Evolutionary conservation across 176 grass and related monocot species (phyloP).

Genomic region (Sorghum bicolor): Sorghum_bicolor_NCBIv3 NC_012871.2:10532001-10532500

Average conservation of each 20-base stretch:
- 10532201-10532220: background rate
- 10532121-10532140: background rate
- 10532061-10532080: background rate
- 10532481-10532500: background rate
- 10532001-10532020: background rate
- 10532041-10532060: too few species aligned
- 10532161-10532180: background rate
- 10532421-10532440: background rate
- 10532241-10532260: background rate
- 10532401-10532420: too few species aligned
- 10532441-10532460: background rate
- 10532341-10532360: background rate
- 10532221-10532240: background rate
- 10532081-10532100: background rate
- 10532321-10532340: too few species aligned
- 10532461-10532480: background rate
- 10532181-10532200: background rate
- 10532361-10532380: background rate
- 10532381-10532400: background rate
- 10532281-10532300: background rate
- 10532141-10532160: too few species aligned
- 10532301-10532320: too few species aligned
- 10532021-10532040: background rate
- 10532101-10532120: slow-evolving; percentile 9
- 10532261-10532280: background rate